These are phyloP conservation scores for Schizonepeta tenuifolia DNA, from an alignment of 257 asterid genomes.

Conservation along the genomic window DNA sequence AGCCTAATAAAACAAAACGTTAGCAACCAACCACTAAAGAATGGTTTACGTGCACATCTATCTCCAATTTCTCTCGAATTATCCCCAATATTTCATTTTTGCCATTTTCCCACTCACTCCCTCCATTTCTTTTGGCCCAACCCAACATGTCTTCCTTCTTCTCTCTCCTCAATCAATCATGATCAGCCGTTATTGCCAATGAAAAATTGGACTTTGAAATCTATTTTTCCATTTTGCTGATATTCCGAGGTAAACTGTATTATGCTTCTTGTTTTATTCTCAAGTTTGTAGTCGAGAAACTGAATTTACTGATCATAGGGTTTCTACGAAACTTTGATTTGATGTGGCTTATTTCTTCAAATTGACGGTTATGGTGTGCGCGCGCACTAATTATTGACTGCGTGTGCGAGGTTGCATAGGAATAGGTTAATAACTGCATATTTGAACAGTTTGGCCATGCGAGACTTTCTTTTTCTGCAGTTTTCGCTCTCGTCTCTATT, in stretches of 20 bases:
- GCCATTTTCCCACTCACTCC: slow-evolving; percentile 14
- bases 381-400: not conserved
- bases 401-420: slow-evolving; percentile 16
- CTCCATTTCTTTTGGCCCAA: not conserved
- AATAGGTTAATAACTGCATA: not conserved
- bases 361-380: not conserved
- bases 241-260: slow-evolving; percentile 25
- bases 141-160: not conserved
- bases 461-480: not conserved
- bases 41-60: slow-evolving; percentile 38
- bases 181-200: not conserved
- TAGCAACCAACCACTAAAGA: slow-evolving; percentile 34
- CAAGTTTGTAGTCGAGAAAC: not conserved
- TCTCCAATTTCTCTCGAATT: slow-evolving; percentile 13
- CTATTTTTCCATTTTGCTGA: not conserved
- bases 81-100: slow-evolving; percentile 1
- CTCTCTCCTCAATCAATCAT: not conserved
- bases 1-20: slow-evolving; percentile 20
- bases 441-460: not conserved
- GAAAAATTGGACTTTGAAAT: not conserved
- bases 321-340: slow-evolving; percentile 26
- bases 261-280: not conserved
- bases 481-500: not conserved
- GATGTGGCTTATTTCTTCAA: not conserved
- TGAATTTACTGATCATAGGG: slow-evolving; percentile 17